Conservation (phyloP, 2,329 filamentous ascomycete species). For the Chaetomiaceae sp. region DNA sequence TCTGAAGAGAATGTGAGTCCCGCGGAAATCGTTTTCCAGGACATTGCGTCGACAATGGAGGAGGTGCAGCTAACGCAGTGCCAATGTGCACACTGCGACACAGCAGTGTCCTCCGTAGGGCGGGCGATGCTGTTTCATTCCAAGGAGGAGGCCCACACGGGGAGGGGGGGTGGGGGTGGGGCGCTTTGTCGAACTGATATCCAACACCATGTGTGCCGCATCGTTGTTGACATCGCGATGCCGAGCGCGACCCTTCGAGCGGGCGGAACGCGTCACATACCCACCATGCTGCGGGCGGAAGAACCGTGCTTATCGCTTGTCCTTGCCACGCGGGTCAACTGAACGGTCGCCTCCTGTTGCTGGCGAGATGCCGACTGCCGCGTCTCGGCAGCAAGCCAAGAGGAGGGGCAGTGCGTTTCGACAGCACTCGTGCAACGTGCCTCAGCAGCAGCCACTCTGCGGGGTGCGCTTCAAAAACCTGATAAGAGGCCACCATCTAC, state of each 20-base stretch:
- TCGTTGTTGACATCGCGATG: constrained; percentile 2
- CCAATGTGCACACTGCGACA: too few species aligned
- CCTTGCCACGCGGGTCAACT: neutral
- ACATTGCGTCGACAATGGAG: neutral
- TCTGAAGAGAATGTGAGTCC: neutral
- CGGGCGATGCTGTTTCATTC: neutral
- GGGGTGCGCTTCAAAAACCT: constrained; percentile 3
- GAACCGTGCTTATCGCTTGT: neutral
- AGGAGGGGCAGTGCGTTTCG: neutral
- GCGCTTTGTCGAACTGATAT: neutral
- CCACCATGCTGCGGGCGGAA: neutral
- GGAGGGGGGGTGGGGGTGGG: neutral
- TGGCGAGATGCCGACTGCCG: neutral
- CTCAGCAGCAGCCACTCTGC: constrained; percentile 15
- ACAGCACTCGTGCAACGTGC: constrained; percentile 12
- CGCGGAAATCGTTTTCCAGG: neutral
- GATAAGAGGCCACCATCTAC: constrained; percentile 1
- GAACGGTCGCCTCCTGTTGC: neutral
- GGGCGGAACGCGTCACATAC: neutral
- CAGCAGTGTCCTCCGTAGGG: neutral
- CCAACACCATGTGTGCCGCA: neutral
- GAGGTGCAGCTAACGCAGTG: neutral
- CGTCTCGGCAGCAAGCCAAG: neutral
- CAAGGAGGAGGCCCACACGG: too few species aligned
- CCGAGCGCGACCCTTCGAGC: neutral